Evolutionary conservation across 352 stramenopile species (phyloP).

Genomic region (Phytopythium boreale): DNA sequence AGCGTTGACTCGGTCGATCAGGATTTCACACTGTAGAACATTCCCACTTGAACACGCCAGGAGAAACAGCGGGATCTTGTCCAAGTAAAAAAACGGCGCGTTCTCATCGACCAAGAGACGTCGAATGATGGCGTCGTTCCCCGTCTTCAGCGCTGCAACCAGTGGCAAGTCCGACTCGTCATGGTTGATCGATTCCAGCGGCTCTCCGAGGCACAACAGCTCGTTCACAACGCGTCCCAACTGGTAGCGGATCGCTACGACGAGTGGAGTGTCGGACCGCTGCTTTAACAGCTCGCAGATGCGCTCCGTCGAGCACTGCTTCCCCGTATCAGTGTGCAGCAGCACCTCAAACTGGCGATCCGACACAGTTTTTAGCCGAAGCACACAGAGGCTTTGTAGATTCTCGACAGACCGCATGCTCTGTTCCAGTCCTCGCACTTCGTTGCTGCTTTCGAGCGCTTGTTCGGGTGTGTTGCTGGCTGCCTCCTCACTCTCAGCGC

Average conservation of each 20-base stretch:
- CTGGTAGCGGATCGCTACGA: slow-evolving; percentile 79
- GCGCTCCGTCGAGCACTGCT: slow-evolving; percentile 61
- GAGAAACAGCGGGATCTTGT: slow-evolving; percentile 77
- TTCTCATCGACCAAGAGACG: slow-evolving; percentile 67
- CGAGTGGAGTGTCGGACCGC: slow-evolving; percentile 58
- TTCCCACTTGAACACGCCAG: slow-evolving; percentile 68
- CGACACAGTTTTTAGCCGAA: slow-evolving; percentile 42
- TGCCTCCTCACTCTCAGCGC: background rate
- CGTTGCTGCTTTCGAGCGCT: background rate
- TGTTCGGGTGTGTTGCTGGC: background rate
- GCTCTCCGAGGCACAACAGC: slow-evolving; percentile 48
- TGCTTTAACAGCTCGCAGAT: slow-evolving; percentile 61
- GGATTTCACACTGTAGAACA: slow-evolving; percentile 67
- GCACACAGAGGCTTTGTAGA: slow-evolving; percentile 54
- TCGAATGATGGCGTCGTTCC: slow-evolving; percentile 73
- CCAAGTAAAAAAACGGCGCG: slow-evolving; percentile 67
- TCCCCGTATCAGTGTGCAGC: slow-evolving; percentile 56
- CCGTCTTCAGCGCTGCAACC: slow-evolving; percentile 62
- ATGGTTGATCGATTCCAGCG: slow-evolving; percentile 38
- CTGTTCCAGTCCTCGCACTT: slow-evolving; percentile 8
- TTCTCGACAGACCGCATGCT: slow-evolving; percentile 20
- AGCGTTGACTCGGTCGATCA: slow-evolving; percentile 49
- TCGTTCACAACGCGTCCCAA: slow-evolving; percentile 79
- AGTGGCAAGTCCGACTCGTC: slow-evolving; percentile 64
- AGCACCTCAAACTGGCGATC: slow-evolving; percentile 55